Conservation (phyloP, 345 rosid genomes). For the Noccaea bulbosa region DNA sequence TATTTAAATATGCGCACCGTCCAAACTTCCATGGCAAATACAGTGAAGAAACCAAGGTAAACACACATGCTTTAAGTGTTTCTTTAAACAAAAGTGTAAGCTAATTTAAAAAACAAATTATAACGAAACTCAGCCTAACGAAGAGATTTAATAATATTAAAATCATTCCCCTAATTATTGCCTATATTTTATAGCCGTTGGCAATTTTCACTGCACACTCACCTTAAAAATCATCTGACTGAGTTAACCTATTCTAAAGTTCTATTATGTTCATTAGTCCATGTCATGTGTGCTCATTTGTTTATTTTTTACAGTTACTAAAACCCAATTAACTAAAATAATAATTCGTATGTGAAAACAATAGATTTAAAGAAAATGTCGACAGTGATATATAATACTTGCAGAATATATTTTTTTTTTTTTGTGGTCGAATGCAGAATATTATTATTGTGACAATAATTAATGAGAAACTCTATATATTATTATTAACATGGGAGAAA, state of each 20-base stretch:
- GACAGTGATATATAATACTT: too few relatives aligned
- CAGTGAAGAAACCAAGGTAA: constrained; percentile 42
- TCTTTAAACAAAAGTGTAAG: constrained; percentile 11
- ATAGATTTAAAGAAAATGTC: too few relatives aligned
- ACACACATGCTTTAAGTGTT: constrained; percentile 39
- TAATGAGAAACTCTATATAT: background rate
- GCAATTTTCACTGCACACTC: constrained; percentile 6
- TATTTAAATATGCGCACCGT: constrained; percentile 12
- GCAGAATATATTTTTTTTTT: too few relatives aligned
- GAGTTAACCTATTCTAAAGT: constrained; percentile 14
- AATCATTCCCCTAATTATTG: constrained; percentile 37
- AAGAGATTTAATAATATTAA: constrained; percentile 30
- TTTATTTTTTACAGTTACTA: background rate
- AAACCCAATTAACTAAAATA: too few relatives aligned
- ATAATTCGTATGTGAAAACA: too few relatives aligned
- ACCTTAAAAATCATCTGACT: constrained; percentile 19
- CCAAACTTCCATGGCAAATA: constrained; percentile 41
- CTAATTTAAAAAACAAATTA: background rate
- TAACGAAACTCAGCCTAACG: background rate
- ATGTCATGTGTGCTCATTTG: constrained; percentile 1
- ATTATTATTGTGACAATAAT: too few relatives aligned
- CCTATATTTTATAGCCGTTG: constrained; percentile 19
- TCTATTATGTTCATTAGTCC: constrained; percentile 26
- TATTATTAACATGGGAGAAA: constrained; percentile 1
- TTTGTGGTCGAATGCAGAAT: too few relatives aligned